Base-by-base conservation (phyloP, 352 stramenopile genomes). In the Pythium volutum region DNA sequence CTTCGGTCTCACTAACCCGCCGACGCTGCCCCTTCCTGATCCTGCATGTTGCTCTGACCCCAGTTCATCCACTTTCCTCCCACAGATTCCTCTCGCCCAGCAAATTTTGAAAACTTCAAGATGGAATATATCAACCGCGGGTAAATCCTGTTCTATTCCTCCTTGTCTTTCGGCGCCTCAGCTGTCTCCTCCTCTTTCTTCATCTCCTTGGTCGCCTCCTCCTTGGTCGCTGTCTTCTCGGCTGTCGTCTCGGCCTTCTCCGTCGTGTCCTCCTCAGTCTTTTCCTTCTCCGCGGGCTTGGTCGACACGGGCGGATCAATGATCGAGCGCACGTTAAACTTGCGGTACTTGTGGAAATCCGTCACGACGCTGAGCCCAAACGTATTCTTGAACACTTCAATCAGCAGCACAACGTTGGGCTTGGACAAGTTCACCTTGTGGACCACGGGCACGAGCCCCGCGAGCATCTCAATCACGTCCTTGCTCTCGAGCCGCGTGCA, bases 371-470 rank as follows among this genome's bases (percentile, higher is more conserved):
- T 93, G 33, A 89, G 69, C 6, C 83, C 83, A 54, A 77, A 90
- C 27, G 81, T 88, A 62, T 80, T 89, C 47, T 81, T 78, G 62
- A 93, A 89, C 27, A 93, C 75, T 55, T 93, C 83, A 49, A 91
- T 62, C 25, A 93, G 61, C 48, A 93, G 70, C 25, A 91, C 79
- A 11, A 73, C 67, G 42, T 76, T 73, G 1, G 83, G 83, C 18
- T 70, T 71, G 11, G 77, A 88, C 16, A 93, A 63, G 66, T 93
- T 89, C 54, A 93, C 83, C 66, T 89, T 93, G 61, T 93, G 83
- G 26, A 84, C 62, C 1, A 70, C 36, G 4, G 73, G 76, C 7
- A 93, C 73, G 47, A 89, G 49, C 18, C 75, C 74, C 22, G 75
- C 83, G 26, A 88, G 75, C 23, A 69, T 71, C 47, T 88, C 79